These are phyloP conservation scores for Tylopilus sp. DNA, from an alignment of 1,284 basidiomycete genomes.

Conservation along the genomic window DNA sequence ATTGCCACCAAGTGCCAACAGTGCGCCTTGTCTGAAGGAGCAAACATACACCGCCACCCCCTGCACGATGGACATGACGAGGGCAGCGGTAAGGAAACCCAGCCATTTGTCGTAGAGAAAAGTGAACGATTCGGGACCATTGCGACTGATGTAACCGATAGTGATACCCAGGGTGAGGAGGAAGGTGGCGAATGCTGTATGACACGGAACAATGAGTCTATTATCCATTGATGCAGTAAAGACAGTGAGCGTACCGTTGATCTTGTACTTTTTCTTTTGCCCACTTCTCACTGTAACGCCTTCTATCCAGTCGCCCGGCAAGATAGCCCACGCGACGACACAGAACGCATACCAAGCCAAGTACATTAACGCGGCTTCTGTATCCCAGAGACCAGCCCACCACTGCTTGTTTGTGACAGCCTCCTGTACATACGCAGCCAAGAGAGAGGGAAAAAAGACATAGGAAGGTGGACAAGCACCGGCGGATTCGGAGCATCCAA, in stretches of 20 bases:
- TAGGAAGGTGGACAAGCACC: constrained; percentile 71
- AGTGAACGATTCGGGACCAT: constrained; percentile 79
- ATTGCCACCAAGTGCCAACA: constrained; percentile 92
- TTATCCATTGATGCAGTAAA: neutral
- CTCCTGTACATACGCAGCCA: constrained; percentile 39
- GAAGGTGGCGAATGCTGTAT: constrained; percentile 81
- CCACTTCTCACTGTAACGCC: constrained; percentile 82
- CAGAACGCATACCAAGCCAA: constrained; percentile 89
- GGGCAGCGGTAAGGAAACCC: constrained; percentile 81
- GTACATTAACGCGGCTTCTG: constrained; percentile 74
- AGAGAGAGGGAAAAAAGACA: constrained; percentile 36
- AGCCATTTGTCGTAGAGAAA: constrained; percentile 92
- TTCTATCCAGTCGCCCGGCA: constrained; percentile 86
- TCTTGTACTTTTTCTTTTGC: constrained; percentile 80
- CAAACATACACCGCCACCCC: constrained; percentile 69
- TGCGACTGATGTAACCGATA: constrained; percentile 64
- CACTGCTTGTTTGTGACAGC: constrained; percentile 52
- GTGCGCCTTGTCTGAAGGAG: constrained; percentile 65
- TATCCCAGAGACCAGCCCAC: constrained; percentile 80
- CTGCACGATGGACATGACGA: constrained; percentile 78
- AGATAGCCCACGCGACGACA: constrained; percentile 75
- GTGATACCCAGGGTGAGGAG: constrained; percentile 73
- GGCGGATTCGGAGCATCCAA: constrained; percentile 76
- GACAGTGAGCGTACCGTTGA: constrained; percentile 71
- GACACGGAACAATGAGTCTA: neutral